Conservation (phyloP, 169 alveolate species). For the Eimeria praecox region DNA sequence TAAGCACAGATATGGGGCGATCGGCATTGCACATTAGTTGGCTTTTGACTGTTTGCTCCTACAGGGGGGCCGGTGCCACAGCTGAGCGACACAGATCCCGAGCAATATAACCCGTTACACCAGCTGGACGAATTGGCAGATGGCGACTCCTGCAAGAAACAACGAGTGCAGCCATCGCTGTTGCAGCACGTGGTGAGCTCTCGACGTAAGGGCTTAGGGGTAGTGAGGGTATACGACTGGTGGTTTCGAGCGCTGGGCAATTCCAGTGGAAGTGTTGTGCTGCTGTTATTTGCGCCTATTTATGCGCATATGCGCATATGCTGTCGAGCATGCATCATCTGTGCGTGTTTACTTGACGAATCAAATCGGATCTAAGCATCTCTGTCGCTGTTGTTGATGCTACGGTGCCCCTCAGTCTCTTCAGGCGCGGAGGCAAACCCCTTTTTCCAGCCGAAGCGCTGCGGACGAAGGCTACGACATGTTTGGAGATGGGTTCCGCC, state of each 20-base stretch:
- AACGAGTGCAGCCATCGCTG: slow-evolving; percentile 63
- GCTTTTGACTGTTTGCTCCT: not conserved
- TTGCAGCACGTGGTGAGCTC: slow-evolving; percentile 60
- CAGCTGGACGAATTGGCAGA: slow-evolving; percentile 78
- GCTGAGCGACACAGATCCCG: slow-evolving; percentile 80
- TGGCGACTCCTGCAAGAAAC: slow-evolving; percentile 74
- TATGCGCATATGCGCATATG: not conserved
- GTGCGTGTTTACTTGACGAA: not conserved
- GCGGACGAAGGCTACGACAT: slow-evolving; percentile 54
- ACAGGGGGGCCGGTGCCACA: slow-evolving; percentile 80
- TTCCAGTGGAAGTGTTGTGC: not conserved
- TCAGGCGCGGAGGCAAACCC: slow-evolving; percentile 77
- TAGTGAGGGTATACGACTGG: not conserved
- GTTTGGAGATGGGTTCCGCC: slow-evolving; percentile 56
- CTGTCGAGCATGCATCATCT: not conserved
- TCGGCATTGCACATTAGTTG: not conserved
- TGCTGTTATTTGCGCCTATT: not conserved
- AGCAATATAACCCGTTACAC: slow-evolving; percentile 74
- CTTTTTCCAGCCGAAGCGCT: slow-evolving; percentile 66
- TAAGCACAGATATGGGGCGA: not conserved
- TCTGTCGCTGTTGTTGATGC: not conserved
- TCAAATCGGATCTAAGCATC: not conserved
- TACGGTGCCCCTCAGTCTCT: slow-evolving; percentile 8
- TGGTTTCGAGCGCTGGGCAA: not conserved
- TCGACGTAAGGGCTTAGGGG: not conserved